phyloP scores from a whole-genome alignment of 805 yeast genomes.

The Cyberlindnera suaveolens region DNA sequence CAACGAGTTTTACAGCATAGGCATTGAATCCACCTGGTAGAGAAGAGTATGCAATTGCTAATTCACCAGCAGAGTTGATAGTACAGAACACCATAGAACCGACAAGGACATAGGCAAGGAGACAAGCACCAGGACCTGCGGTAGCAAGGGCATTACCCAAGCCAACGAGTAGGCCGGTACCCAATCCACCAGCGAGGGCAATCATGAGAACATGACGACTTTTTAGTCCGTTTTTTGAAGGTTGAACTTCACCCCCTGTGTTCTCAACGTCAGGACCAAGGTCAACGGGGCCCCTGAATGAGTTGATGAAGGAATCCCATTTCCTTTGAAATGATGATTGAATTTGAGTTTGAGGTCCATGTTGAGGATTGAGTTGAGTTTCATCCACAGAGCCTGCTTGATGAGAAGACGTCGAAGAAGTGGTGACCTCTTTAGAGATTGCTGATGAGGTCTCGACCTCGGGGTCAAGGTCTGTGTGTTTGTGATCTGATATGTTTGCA shows the following conservation, averaged over 20 bases:
- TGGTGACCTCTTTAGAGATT: not conserved
- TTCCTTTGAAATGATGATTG: not conserved
- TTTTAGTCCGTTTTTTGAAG: constrained; percentile 9
- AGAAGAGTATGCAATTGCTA: constrained; percentile 53
- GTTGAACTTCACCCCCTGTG: constrained; percentile 21
- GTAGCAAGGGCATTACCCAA: constrained; percentile 40
- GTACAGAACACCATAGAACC: constrained; percentile 54
- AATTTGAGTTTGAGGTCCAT: no score
- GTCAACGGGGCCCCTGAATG: constrained; percentile 24
- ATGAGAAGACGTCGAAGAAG: not conserved
- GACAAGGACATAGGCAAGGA: constrained; percentile 52
- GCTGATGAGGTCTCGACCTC: not conserved
- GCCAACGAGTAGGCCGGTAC: constrained; percentile 65
- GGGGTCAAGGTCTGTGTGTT: not conserved
- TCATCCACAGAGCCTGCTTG: no score
- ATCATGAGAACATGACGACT: constrained; percentile 34
- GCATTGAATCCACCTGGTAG: constrained; percentile 61
- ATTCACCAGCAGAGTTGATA: constrained; percentile 59
- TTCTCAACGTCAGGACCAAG: constrained; percentile 28
- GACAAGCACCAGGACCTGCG: constrained; percentile 43
- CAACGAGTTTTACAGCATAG: constrained; percentile 49
- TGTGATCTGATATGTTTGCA: no score
- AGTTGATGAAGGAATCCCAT: constrained; percentile 26
- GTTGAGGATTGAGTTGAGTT: no score
- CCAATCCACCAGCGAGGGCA: constrained; percentile 75